Conservation (phyloP, 139 green algal genomes). For the Chlamydomonas eustigma region DNA sequence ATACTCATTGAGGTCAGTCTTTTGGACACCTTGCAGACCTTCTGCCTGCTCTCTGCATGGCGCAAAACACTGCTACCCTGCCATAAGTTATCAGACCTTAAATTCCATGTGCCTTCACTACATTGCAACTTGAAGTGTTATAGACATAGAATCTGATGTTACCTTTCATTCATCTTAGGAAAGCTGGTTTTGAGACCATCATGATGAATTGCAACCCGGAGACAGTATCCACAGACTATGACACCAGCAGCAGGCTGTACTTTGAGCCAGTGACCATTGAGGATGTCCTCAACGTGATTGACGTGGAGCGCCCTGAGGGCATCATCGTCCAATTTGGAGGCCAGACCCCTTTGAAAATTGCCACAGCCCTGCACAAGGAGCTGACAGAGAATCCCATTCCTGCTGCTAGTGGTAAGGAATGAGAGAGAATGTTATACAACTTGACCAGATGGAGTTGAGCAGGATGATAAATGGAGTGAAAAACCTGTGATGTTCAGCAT, state of each 20-base stretch:
- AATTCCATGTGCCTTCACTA: too few species aligned
- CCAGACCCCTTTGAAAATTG: constrained; percentile 96
- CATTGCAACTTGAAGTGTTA: too few species aligned
- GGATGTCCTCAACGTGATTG: constrained; percentile 97
- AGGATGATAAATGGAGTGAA: too few species aligned
- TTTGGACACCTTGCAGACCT: too few species aligned
- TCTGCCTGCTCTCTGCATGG: too few species aligned
- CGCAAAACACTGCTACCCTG: too few species aligned
- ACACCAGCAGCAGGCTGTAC: constrained; percentile 97
- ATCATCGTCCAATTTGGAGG: constrained; percentile 99
- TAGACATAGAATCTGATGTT: too few species aligned
- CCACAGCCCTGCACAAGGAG: constrained; percentile 63
- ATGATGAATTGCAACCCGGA: constrained; percentile 99
- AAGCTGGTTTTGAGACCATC: constrained; percentile 95
- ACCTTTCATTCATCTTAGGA: constrained; percentile 28
- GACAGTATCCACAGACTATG: constrained; percentile 98
- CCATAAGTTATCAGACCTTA: not conserved
- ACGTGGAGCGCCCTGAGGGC: constrained; percentile 91
- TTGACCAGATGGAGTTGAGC: too few species aligned
- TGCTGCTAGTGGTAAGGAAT: constrained; percentile 36
- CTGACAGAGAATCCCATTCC: constrained; percentile 76
- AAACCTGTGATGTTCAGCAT: too few species aligned
- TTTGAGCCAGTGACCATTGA: constrained; percentile 96
- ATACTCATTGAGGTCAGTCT: constrained; percentile 77
- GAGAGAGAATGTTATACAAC: too few species aligned